Percentiles rank a stretch among this genome's conserved stretches.
phyloP scores from a whole-genome alignment of 306 rosid genomes.

The Lathyrus aphaca region DNA sequence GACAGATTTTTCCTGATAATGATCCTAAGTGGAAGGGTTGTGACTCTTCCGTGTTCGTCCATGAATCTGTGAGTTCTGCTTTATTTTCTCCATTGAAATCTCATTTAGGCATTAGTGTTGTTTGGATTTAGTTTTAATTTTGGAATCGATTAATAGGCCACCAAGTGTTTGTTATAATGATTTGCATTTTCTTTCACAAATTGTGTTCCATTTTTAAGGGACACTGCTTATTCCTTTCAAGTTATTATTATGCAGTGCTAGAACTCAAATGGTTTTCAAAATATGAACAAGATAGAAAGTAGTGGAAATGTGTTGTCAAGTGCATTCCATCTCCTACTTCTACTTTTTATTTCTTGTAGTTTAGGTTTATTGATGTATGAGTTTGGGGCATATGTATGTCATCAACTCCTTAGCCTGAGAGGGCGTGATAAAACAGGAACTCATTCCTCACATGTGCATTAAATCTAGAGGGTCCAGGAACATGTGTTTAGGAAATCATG shows the following conservation, averaged over 20 bases:
- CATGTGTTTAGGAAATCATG: too few relatives aligned
- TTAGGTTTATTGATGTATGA: too few relatives aligned
- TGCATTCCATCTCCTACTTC: too few relatives aligned
- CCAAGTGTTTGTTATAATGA: constrained; percentile 8
- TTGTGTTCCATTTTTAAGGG: constrained; percentile 5
- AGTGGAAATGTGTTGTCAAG: too few relatives aligned
- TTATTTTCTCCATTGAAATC: constrained; percentile 1
- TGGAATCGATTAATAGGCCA: neutral
- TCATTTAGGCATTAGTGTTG: neutral
- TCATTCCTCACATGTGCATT: too few relatives aligned
- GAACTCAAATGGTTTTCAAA: too few relatives aligned
- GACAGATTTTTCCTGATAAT: constrained; percentile 85
- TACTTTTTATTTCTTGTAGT: too few relatives aligned
- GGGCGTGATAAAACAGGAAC: too few relatives aligned
- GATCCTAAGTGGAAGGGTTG: constrained; percentile 98
- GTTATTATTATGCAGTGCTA: constrained; percentile 23
- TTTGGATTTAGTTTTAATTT: constrained; percentile 12
- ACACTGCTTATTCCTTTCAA: neutral
- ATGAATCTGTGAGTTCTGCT: constrained; percentile 78
- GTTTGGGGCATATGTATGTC: too few relatives aligned
- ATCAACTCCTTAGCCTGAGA: too few relatives aligned
- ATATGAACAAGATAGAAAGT: too few relatives aligned
- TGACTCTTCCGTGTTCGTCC: constrained; percentile 72
- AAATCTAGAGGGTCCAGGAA: too few relatives aligned
- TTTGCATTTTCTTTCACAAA: neutral